Base-by-base conservation (phyloP, 306 rosid genomes). In the Fragaria nilgerrensis region DNA sequence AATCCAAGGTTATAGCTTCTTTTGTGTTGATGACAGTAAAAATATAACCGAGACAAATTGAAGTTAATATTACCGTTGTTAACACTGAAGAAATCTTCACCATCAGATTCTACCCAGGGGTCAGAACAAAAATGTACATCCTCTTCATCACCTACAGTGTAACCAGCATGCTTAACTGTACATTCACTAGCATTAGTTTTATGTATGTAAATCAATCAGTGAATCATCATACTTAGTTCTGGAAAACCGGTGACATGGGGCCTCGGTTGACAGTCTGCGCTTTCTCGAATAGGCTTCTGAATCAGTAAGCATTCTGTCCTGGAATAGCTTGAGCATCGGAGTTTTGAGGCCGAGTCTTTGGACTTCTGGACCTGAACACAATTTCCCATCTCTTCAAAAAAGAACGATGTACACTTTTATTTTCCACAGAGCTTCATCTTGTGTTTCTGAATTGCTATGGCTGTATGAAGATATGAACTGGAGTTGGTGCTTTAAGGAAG, bases 61-160 rank as follows among this genome's bases (percentile, higher is more conserved):
- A 27, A 48, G 15, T 23, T n/a, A 22, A 72, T 4, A 52, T 73
- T 72, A 87, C 91, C 91, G 32, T 87, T 80, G 47, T 82, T 83
- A 50, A 81, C 82, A 58, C 91, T 87, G 74, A 75, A 81, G 85
- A 45, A 87, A 77, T 87, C 91, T 64, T 87, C 91, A 45, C 68
- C 77, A 23, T 87, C 91, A 45, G 91, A 87, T 47, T 85, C 89
- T 43, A 73, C 20, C 80, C 75, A 58, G 11, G 78, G 70, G 2
- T 69, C 78, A 23, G 85, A 72, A 77, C 81, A 81, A 36, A 85
- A 82, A 25, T 80, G 83, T 44, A 82, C 36, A 20, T 87, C 90
- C 3, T 84, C 84, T 9, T 36, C 68, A 22, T 48, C 70, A 76
- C 87, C 87, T 87, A 48, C 65, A 75, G 13, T 27, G 72, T 25